These are phyloP conservation scores for Colletotrichum navitas DNA, from an alignment of 2,329 filamentous ascomycete genomes.

Conservation along the genomic window DNA sequence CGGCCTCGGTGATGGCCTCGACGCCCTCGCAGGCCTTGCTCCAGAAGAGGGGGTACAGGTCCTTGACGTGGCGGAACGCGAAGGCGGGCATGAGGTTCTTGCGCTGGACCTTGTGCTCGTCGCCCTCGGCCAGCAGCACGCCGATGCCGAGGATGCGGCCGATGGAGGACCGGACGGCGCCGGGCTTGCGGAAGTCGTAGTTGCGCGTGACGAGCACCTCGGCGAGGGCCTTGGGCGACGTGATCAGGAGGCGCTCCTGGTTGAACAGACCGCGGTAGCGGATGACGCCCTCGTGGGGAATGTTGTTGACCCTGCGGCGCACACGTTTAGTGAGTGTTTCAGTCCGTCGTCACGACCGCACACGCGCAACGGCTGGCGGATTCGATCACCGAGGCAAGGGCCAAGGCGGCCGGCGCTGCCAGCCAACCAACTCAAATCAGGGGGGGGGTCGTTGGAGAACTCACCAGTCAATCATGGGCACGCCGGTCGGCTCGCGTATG, in stretches of 20 bases:
- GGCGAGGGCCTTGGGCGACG: conserved; percentile 73
- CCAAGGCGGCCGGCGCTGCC: too few relatives aligned
- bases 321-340: conserved; percentile 51
- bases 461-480: conserved; percentile 64
- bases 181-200: conserved; percentile 78
- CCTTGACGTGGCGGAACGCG: conserved; percentile 86
- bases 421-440: not conserved
- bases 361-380: conserved; percentile 40
- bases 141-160: conserved; percentile 77
- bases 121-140: conserved; percentile 86
- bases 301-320: conserved; percentile 66
- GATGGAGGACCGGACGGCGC: conserved; percentile 65
- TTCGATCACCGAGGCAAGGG: conserved; percentile 2
- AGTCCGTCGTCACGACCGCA: too few relatives aligned
- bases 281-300: conserved; percentile 78
- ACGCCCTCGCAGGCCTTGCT: conserved; percentile 77
- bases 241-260: conserved; percentile 71
- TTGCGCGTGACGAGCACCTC: conserved; percentile 77
- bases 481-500: conserved; percentile 54
- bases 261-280: conserved; percentile 75
- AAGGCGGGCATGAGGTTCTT: conserved; percentile 87
- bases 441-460: conserved; percentile 20
- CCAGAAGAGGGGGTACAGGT: conserved; percentile 90
- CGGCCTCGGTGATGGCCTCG: conserved; percentile 67
- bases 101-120: conserved; percentile 86